A percentile compares a stretch with the other conserved stretches of the same genome.
Evolutionary conservation across 768 basidiomycete genomes (phyloP).

Genomic region (Zangia roseola): DNA sequence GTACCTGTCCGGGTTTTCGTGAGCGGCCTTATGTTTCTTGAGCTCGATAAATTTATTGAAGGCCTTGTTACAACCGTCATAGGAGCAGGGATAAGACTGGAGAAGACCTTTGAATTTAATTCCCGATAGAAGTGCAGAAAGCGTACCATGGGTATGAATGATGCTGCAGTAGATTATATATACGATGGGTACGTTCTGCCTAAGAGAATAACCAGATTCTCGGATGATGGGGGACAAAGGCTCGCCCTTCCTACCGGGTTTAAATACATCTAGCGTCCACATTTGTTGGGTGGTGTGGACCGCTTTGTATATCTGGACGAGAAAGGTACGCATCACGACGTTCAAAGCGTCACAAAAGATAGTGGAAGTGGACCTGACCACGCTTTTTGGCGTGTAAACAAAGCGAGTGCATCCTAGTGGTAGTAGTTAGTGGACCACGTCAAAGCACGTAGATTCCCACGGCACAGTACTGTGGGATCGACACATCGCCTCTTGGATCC

Average conservation of each 20-base stretch:
- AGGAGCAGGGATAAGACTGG: constrained; percentile 17
- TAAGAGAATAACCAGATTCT: constrained; percentile 22
- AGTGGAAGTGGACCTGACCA: not conserved
- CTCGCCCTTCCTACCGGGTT: not conserved
- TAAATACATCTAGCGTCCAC: constrained; percentile 1
- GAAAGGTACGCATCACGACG: no score
- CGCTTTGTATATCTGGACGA: not conserved
- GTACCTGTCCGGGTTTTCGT: constrained; percentile 13
- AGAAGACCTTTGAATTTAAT: not conserved
- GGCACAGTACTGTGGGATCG: not conserved
- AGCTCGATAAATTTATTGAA: constrained; percentile 20
- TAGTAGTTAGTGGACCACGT: no score
- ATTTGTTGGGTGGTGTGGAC: constrained; percentile 1
- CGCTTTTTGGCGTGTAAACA: no score
- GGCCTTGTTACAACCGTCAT: constrained; percentile 5
- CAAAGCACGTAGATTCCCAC: not conserved
- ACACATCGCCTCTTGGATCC: not conserved
- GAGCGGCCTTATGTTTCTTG: constrained; percentile 21
- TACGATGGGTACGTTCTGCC: not conserved
- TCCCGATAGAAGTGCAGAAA: not conserved
- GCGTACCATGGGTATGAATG: constrained; percentile 14
- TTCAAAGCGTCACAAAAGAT: not conserved
- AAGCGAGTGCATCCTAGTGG: no score
- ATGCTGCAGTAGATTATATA: not conserved
- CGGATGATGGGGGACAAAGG: not conserved